Evolutionary conservation across 768 basidiomycete species (phyloP), one percentile per base, ranked within the genome.

Genomic region (Calvatia gigantea): DNA sequence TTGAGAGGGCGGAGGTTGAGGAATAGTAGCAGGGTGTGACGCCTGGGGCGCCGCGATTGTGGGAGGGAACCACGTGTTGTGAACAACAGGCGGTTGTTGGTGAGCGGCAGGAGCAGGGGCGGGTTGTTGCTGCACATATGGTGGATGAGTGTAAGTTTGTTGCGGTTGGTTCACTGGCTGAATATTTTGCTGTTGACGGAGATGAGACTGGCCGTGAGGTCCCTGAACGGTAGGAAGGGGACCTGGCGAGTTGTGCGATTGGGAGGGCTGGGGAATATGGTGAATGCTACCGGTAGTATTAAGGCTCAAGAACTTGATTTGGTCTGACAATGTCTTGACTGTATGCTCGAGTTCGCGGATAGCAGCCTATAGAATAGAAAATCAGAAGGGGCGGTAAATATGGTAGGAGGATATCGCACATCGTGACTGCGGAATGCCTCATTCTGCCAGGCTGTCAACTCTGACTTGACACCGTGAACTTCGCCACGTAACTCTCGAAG

Each of bases 321-420:
- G 91, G 47, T 94, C 91, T 28, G 87, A 79, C 53, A 94, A 73
- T 21, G 81, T 63, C 51, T 89, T 78, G 52, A 94, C 85, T 5
- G 83, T 84, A 61, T 85, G 86, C 69, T 93, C 91, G 54, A 94
- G 78, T 38, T 93, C 90, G 58, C 89, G 81, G 54, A 94, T 88
- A 23, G 87, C 73, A 27, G 82, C 74, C 91, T 92, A 56, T 12
- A 35, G 21, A 44, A 23, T 35, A 39, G 23, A 32, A 50, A 6
- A 42, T 12, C 33, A 31, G 19, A 19, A 53, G 6, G 14, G 38
- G n/a, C n/a, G 7, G 43, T n/a, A 52, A n/a, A n/a, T 17, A 28
- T 11, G n/a, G 12, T 8, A 35, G 47, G 35, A 11, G 44, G 21
- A 41, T 3, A 1, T 69, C 80, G 29, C 59, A 91, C 91, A 79